These are phyloP conservation scores for Vaccinium macrocarpon DNA, from an alignment of 148 eudicot genomes.

Conservation along the genomic window DNA sequence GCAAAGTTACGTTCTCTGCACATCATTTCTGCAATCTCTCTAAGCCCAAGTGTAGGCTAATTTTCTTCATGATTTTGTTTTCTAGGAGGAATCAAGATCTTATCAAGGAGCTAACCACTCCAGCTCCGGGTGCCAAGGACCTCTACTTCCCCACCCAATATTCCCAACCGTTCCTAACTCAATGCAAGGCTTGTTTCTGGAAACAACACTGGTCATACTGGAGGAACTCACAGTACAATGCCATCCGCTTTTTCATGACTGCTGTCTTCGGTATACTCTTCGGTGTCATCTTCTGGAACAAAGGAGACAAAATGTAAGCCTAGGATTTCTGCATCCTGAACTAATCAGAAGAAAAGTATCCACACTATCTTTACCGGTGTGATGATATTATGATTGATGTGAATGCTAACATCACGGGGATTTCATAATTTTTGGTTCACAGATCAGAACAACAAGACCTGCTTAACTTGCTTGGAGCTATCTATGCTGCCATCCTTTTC, in stretches of 20 bases:
- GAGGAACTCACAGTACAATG: conserved; percentile 23
- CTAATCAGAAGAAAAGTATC: not conserved
- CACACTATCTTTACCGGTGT: not conserved
- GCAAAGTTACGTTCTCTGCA: not conserved
- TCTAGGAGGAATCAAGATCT: conserved; percentile 23
- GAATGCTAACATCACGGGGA: not conserved
- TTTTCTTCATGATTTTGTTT: not conserved
- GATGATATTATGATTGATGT: not conserved
- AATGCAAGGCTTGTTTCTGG: conserved; percentile 1
- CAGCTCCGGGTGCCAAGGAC: conserved; percentile 19
- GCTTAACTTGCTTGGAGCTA: conserved; percentile 13
- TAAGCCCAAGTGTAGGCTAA: not conserved
- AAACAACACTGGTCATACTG: conserved; percentile 25
- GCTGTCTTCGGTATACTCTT: conserved; percentile 7
- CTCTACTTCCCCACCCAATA: conserved; percentile 21
- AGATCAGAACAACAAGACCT: conserved; percentile 14
- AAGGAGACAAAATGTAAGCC: conserved; percentile 21
- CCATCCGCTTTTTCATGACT: conserved; percentile 18
- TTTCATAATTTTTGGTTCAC: not conserved
- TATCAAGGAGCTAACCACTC: conserved; percentile 21
- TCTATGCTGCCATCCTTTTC: conserved; percentile 16
- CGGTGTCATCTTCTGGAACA: conserved; percentile 22
- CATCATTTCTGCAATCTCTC: not conserved
- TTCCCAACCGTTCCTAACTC: conserved; percentile 2
- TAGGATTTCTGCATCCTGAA: not conserved